Evolutionary conservation across 2,329 filamentous ascomycete species (phyloP).

Genomic region (Fusarium heterosporum): DNA sequence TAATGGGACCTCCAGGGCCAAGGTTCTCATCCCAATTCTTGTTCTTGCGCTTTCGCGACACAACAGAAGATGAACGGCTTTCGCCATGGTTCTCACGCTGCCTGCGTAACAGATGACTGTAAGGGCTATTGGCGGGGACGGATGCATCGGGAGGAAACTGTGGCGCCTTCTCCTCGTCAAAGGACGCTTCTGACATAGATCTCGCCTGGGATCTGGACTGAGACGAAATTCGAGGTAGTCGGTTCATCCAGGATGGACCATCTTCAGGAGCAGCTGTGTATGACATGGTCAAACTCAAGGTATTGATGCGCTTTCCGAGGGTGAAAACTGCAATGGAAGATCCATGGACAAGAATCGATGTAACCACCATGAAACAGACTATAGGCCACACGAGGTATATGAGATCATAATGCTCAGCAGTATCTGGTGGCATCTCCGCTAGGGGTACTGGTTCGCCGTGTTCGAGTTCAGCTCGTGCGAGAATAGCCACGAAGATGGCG

Average conservation of each 20-base stretch:
- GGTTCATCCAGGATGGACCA: conserved; percentile 93
- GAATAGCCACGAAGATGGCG: conserved; percentile 93
- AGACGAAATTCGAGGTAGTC: conserved; percentile 78
- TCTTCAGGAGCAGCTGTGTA: conserved; percentile 93
- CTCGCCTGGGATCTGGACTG: conserved; percentile 84
- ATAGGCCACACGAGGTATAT: conserved; percentile 95
- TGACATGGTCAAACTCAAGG: conserved; percentile 92
- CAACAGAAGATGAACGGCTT: conserved; percentile 71
- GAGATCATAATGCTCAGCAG: conserved; percentile 71
- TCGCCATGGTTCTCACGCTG: conserved; percentile 77
- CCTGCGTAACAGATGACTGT: conserved; percentile 76
- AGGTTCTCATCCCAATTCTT: conserved; percentile 78
- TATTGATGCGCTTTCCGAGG: conserved; percentile 97
- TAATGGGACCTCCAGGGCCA: conserved; percentile 87
- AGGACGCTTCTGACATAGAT: conserved; percentile 83
- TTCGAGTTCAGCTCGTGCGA: conserved; percentile 93
- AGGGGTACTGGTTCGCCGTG: conserved; percentile 80
- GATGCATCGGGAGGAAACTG: conserved; percentile 76
- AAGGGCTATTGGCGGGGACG: conserved; percentile 71
- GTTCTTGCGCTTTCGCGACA: conserved; percentile 70
- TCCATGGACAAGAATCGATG: conserved; percentile 94
- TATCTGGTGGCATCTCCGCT: conserved; percentile 66
- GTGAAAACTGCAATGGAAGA: conserved; percentile 99
- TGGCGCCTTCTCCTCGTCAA: conserved; percentile 70
- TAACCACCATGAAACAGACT: conserved; percentile 90